phyloP scores from a whole-genome alignment of 2,329 filamentous ascomycete species.

The Botrytis porri region DNA sequence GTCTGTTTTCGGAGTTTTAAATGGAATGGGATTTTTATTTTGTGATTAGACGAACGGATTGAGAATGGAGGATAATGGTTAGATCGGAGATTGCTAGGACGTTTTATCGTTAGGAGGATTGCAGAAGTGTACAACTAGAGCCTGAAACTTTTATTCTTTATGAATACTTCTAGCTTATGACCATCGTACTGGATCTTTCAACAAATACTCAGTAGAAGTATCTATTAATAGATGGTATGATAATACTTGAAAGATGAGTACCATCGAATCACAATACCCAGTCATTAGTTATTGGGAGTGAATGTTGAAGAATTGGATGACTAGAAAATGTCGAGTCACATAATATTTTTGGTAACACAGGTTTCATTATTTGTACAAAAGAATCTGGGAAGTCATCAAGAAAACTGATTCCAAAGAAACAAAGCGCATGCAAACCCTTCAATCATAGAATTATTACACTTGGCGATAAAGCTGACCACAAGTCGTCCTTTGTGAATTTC shows the following conservation, averaged over 20 bases:
- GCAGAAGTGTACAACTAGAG: neutral
- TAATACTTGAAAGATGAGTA: neutral
- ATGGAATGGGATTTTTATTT: neutral
- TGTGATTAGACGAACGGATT: neutral
- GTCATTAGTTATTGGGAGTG: neutral
- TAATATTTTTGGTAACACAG: neutral
- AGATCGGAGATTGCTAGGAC: neutral
- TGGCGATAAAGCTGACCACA: fast-evolving
- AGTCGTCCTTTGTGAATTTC: neutral
- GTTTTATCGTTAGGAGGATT: neutral
- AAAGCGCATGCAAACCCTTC: neutral
- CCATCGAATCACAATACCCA: fast-evolving
- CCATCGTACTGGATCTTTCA: neutral
- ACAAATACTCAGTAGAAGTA: neutral
- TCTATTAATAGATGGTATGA: neutral
- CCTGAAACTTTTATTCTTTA: neutral
- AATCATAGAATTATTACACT: too few species aligned
- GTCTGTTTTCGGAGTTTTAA: neutral
- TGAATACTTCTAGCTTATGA: neutral
- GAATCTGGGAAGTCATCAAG: fast-evolving
- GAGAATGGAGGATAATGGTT: neutral
- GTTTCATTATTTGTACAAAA: neutral
- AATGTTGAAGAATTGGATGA: neutral
- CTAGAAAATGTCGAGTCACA: neutral
- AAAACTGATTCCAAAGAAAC: neutral